Base-by-base conservation (phyloP, 2,329 filamentous ascomycete species). In the Leptographium radiaticola region DNA sequence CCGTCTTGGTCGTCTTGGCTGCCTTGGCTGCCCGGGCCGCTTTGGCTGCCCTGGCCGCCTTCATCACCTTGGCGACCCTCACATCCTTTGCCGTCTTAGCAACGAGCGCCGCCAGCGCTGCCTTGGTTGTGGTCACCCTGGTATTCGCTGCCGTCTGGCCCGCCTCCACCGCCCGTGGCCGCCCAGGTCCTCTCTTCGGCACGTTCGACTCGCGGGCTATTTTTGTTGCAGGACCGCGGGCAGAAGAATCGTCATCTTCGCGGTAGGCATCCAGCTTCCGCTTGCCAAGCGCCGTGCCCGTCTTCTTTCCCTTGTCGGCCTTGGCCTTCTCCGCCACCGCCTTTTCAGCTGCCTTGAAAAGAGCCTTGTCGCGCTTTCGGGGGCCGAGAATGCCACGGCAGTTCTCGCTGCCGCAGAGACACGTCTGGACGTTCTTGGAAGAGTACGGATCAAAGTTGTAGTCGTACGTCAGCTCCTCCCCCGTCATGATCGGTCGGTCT, bases 401-500 rank as follows among this genome's bases (percentile, higher is more conserved):
- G 67, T 84, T 84, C 40, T 70, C 65, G 59, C 76, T 76, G 56
- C 80, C 80, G 64, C 81, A 84, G 33, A 83, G 73, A 65, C 81
- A 84, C 63, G 74, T 77, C 65, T 84, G 81, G 49, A 84, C 80
- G 64, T 84, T 84, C 70, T 84, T 84, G 62, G 77, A 74, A 11
- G 80, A 84, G 65, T 84, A 84, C 4, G 81, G 81, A 63, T 84
- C 81, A 63, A 84, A 84, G 65, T 84, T 84, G 72, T 84, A 84
- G 74, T 98, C 93, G 66, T 98, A 98, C 0, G 90, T 97, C 57
- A 98, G 74, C 69, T 98, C 93, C 59, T 97, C 89, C 30, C 93
- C 93, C 12, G 90, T 95, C 82, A 87, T 87, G 65, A 98, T 91
- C 15, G 89, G 89, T 49, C 77, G 75, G 61, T 94, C 86, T 36